These are phyloP conservation scores for Psidium friedrichsthalianum DNA, from an alignment of 345 rosid species.

Conservation along the genomic window DNA sequence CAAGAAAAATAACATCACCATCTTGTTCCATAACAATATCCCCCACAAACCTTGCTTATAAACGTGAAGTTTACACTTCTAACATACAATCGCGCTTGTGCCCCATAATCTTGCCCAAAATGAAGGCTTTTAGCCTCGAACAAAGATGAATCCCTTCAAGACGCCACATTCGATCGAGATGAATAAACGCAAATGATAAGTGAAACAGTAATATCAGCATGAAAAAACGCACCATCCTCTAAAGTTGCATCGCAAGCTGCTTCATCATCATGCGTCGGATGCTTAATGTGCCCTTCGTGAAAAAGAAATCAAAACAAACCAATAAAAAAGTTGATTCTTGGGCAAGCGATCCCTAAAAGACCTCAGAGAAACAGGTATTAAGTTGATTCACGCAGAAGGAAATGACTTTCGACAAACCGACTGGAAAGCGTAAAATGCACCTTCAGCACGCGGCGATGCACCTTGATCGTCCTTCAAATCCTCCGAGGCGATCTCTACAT, in stretches of 20 bases:
- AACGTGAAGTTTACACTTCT: not conserved
- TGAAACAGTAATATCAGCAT: not conserved
- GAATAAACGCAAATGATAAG: not conserved
- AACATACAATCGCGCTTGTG: not conserved
- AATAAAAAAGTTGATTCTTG: not conserved
- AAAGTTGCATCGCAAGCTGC: slow-evolving; percentile 26
- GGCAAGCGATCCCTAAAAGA: not conserved
- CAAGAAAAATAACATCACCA: not conserved
- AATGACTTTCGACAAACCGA: not conserved
- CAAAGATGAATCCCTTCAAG: not conserved
- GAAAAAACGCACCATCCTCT: slow-evolving; percentile 47
- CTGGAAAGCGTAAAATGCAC: slow-evolving; percentile 5
- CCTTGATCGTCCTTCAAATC: slow-evolving; percentile 7
- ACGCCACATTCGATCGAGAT: not conserved
- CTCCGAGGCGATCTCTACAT: slow-evolving; percentile 9
- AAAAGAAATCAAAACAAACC: not conserved
- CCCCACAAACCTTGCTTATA: not conserved
- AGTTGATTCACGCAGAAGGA: not conserved
- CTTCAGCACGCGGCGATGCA: slow-evolving; percentile 6
- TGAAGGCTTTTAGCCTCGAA: not conserved
- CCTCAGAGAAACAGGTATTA: not conserved
- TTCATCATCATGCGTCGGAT: not conserved
- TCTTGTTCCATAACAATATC: not conserved
- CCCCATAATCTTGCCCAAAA: not conserved
- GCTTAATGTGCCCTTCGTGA: slow-evolving; percentile 19